Base-by-base conservation (phyloP, 2,329 filamentous ascomycete species). In the Rutstroemia sp. region DNA sequence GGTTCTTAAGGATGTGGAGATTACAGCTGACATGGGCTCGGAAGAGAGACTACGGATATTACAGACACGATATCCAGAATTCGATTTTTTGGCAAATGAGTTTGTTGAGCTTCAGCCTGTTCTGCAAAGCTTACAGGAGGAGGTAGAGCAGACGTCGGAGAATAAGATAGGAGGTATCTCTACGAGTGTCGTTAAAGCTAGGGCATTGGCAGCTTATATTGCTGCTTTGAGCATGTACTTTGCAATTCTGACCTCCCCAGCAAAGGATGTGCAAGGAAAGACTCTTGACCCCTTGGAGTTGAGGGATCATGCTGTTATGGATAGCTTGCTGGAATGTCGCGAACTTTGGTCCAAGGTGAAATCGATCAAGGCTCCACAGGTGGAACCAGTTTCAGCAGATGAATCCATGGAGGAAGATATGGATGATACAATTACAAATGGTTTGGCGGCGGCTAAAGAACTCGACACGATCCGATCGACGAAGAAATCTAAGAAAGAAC, bases 141-240 rank as follows among this genome's bases (percentile, higher is more conserved):
- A 79, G 30, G 82, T 84, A 1, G 76, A 82, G 53, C 37, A 50
- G 2, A 37, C 39, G 18, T 42, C 53, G 2, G 53, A 55, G 21
- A 16, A 50, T 23, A 30, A 30, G 30, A 74, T 73, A 6, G 65
- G 65, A 14, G 42, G 37, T 8, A 38, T 49, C 14, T 54, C 52
- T 14, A 42, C 45, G 4, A 58, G 52, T 6, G 76, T 85, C 8
- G 78, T 90, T 58, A 94, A 92, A 70, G 86, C 88, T 69, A 85
- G 90, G 71, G 84, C 92, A 10, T 77, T 95, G 41, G 86, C 89
- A 5, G 89, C 91, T 58, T 97, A 99, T 69, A 77, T 97, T 23
- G 90, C 88, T 45, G 81, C 90, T 1, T 77, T 99, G 63, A 86
- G 88, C 49, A 92, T 96, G 83, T 99, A 99, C 72, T 96, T 99